Percentiles rank a stretch among this genome's conserved stretches.
Conservation (phyloP, 495 filamentous ascomycete species). For the Aspergillus ostianus region DNA sequence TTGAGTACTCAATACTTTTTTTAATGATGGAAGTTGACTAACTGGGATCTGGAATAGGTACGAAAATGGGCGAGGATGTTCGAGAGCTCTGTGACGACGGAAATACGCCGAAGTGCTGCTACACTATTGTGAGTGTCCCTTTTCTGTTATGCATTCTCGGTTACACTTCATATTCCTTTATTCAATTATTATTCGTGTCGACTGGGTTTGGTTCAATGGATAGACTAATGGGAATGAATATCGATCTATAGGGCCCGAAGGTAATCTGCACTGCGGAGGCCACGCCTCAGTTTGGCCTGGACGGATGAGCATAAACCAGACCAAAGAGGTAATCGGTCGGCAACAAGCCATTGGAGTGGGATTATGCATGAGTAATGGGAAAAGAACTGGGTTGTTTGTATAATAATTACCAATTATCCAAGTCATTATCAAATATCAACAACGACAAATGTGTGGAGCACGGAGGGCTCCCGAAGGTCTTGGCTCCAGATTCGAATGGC, state of each 20-base stretch:
- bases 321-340: neutral
- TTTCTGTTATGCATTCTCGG: neutral
- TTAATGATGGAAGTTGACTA: neutral
- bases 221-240: neutral
- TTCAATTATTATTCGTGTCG: neutral
- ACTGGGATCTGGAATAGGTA: neutral
- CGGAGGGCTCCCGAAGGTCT: neutral
- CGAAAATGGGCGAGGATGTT: neutral
- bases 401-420: neutral
- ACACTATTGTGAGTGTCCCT: constrained; percentile 9
- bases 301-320: neutral
- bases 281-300: constrained; percentile 20
- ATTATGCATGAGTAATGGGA: neutral
- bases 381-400: neutral
- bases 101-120: constrained; percentile 10
- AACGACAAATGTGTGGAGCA: neutral
- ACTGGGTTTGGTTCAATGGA: neutral
- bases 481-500: neutral
- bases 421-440: neutral
- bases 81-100: constrained; percentile 6
- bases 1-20: too few relatives aligned
- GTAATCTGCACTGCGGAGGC: constrained; percentile 33
- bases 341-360: neutral
- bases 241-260: constrained; percentile 21
- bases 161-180: too few relatives aligned